Base-by-base conservation (phyloP, 805 yeast species). In the Candida jianshihensis region DNA sequence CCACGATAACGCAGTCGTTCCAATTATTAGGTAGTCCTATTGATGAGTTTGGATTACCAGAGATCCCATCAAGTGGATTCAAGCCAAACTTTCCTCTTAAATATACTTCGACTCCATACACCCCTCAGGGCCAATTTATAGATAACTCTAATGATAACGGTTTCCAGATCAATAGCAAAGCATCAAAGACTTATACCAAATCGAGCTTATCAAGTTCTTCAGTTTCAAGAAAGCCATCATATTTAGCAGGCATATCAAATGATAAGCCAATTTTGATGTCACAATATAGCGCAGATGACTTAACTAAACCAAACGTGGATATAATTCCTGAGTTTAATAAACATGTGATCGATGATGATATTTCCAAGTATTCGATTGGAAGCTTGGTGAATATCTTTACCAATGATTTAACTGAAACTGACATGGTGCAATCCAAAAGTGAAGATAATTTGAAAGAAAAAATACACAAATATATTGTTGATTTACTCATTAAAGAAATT, bases 271-370 rank as follows among this genome's bases (percentile, higher is more conserved):
- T 21, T 24, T n/a, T 39, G 41, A 19, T 37, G 38, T 18, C 20
- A 6, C 27, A 34, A 11, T 39, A 37, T 16, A 26, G 38, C 6
- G 19, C 28, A 4, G 46, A 43, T n/a, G 47, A 45, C 17, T 31
- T 49, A 6, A 35, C 42, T 19, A 40, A 34, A 14, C 51, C 52
- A 12, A 38, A 43, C 5, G 35, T 54, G 14, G 44, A 46, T 4
- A 33, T 54, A 9, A 30, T 48, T 7, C 43, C 53, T 4, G 56
- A 54, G 36, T 44, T 45, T 31, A 29, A 41, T 15, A 55, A 54
- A 26, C 42, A 47, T 34, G 27, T 34, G 2, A 27, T 45, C 27
- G 48, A 41, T 27, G 41, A 35, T 30, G 43, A 33, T 35, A 17
- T 24, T 19, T 35, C 31, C 14, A 39, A 31, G 9, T 42, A 33